Percentiles rank a stretch among this genome's conserved stretches.
Conservation (phyloP, 2,329 filamentous ascomycete genomes). For the Colletotrichum sp. region DNA sequence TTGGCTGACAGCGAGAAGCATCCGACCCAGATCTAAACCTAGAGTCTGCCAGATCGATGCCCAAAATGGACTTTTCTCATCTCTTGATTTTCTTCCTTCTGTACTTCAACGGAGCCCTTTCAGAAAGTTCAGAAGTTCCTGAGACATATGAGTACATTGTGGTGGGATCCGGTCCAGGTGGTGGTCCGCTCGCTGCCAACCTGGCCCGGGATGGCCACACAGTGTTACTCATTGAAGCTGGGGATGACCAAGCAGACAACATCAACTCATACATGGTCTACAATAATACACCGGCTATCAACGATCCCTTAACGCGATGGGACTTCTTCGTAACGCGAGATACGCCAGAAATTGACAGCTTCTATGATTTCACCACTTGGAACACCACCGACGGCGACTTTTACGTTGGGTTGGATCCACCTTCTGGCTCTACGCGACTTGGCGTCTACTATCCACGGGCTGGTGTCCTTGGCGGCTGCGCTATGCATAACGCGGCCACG, state of each 20-base stretch:
- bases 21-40: not conserved
- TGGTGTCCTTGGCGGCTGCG: conserved; percentile 52
- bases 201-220: not conserved
- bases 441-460: conserved; percentile 52
- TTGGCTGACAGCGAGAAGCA: not conserved
- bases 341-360: conserved; percentile 48
- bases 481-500: conserved; percentile 66
- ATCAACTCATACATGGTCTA: not conserved
- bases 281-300: not conserved
- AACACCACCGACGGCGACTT: conserved; percentile 34
- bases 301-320: conserved; percentile 41
- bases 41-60: not conserved
- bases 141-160: not conserved
- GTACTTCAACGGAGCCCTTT: not conserved
- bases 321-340: conserved; percentile 66
- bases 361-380: conserved; percentile 54
- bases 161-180: not conserved
- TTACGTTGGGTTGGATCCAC: conserved; percentile 37
- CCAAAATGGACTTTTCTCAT: not conserved
- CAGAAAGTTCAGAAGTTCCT: accelerated
- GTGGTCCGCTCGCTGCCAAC: not conserved
- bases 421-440: conserved; percentile 40
- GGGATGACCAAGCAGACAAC: not conserved
- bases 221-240: not conserved
- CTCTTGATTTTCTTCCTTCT: not conserved